Conservation (phyloP, 1,139 yeast genomes). For the Diutina mesorugosa region DNA sequence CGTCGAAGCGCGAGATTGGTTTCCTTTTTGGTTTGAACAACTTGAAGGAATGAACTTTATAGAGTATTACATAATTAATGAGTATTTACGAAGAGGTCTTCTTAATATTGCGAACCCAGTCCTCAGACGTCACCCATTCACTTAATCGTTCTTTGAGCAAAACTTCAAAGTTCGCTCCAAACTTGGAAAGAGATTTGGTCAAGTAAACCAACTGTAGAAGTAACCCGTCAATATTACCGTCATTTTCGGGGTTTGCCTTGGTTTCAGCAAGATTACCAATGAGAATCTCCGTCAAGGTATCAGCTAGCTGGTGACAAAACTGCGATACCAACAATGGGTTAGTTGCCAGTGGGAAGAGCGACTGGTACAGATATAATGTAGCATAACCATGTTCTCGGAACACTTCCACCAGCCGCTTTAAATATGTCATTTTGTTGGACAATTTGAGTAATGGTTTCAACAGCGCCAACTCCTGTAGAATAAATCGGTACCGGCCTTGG, state of each 20-base stretch:
- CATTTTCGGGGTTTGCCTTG: not conserved
- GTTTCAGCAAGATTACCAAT: conserved; percentile 15
- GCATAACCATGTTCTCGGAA: conserved; percentile 74
- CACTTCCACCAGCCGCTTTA: conserved; percentile 71
- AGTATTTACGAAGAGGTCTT: not conserved
- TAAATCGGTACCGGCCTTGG: conserved; percentile 48
- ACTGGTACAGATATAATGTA: conserved; percentile 51
- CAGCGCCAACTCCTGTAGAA: conserved; percentile 43
- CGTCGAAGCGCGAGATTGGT: conserved; percentile 59
- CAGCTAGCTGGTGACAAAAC: conserved; percentile 21
- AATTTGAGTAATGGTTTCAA: conserved; percentile 39
- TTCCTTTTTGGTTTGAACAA: conserved; percentile 62
- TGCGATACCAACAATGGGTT: conserved; percentile 9
- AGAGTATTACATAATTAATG: not conserved
- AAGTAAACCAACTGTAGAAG: conserved; percentile 66
- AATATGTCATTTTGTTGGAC: conserved; percentile 42
- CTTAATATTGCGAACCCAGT: not conserved
- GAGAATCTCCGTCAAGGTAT: conserved; percentile 16
- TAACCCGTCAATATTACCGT: conserved; percentile 31
- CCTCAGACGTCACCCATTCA: not conserved
- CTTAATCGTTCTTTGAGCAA: not conserved
- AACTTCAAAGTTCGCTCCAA: conserved; percentile 52
- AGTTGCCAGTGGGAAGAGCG: conserved; percentile 36
- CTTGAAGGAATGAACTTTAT: conserved; percentile 3
- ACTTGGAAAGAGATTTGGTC: conserved; percentile 59